phyloP scores from a whole-genome alignment of 805 yeast species.

The Saccharomycopsis sp. region DNA sequence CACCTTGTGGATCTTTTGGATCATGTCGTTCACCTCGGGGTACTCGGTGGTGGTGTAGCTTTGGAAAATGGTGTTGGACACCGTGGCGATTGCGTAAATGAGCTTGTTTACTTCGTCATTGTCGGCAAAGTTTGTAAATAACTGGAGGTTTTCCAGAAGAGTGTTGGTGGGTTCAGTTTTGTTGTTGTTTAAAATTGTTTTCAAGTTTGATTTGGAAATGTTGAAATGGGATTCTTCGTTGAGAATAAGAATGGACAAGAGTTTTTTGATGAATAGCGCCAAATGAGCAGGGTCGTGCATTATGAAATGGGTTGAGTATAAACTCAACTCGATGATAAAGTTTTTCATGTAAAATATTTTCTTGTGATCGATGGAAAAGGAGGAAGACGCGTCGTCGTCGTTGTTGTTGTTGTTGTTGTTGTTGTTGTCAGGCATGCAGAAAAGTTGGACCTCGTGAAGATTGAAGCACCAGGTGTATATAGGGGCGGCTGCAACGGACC shows the following conservation, averaged over 20 bases:
- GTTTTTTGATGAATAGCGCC: conserved; percentile 11
- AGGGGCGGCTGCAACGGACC: conserved; percentile 63
- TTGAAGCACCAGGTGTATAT: conserved; percentile 38
- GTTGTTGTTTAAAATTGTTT: conserved; percentile 15
- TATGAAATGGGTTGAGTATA: conserved; percentile 10
- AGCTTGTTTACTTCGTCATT: conserved; percentile 15
- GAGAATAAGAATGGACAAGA: conserved; percentile 14
- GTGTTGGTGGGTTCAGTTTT: conserved; percentile 5
- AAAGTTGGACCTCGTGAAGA: conserved; percentile 15
- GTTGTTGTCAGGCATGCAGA: conserved; percentile 5
- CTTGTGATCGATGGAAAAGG: background rate
- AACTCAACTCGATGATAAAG: conserved; percentile 14
- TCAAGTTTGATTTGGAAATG: conserved; percentile 1
- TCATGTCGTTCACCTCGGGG: conserved; percentile 15
- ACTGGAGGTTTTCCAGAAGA: conserved; percentile 7
- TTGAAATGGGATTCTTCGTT: conserved; percentile 18
- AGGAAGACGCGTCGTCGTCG: background rate
- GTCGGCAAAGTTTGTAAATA: background rate
- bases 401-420: background rate
- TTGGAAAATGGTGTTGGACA: conserved; percentile 17
- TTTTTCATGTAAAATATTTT: conserved; percentile 16
- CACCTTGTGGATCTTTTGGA: conserved; percentile 17
- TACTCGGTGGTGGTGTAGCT: conserved; percentile 17
- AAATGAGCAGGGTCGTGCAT: conserved; percentile 2
- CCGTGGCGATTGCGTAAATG: conserved; percentile 16